Evolutionary conservation across 768 basidiomycete genomes (phyloP), one percentile per base, ranked within the genome.

Genomic region (Mrakia hoshinonis): DNA sequence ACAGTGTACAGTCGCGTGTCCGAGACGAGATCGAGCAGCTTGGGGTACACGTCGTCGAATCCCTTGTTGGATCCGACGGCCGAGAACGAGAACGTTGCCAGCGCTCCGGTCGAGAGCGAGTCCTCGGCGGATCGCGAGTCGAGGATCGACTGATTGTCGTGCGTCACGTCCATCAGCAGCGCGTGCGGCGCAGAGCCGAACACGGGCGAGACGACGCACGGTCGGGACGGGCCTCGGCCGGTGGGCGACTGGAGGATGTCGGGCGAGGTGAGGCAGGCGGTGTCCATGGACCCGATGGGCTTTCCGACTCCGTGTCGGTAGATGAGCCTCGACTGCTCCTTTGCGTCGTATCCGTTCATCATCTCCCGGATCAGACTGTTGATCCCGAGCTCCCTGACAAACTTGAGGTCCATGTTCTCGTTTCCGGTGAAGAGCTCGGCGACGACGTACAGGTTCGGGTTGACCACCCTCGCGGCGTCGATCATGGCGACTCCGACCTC

Each of bases 371-470:
- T 87, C 77, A 98, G 81, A 78, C 89, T 92, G 79, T 97, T 98
- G 80, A 99, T 85, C 0, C 96, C 96, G 65, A 98, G 81, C 72
- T 90, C 86, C 76, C 90, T 88, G 43, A 98, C 95, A 77, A 97
- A 98, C 36, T 90, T 78, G 22, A 89, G 81, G 76, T 99, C 96
- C 87, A 87, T 95, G 70, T 93, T 90, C 81, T 96, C 91, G 75
- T 84, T 91, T 5, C 96, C 96, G 0, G 96, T 97, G 78, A 98
- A 99, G 51, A 99, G 84, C 80, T 99, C 96, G 2, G 96, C 96
- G 76, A 91, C 92, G 43, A 99, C 86, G 77, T 98, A 98, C n/a
- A 99, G 83, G 76, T 98, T 84, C 1, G 93, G 94, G 74, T 92
- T 92, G 65, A 87, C 86, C 26, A 87, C 87, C 39, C 96, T 85